Percentiles rank a stretch among this genome's conserved stretches.
phyloP scores from a whole-genome alignment of 2,329 filamentous ascomycete genomes.

The Akanthomyces dipterigenus region DNA sequence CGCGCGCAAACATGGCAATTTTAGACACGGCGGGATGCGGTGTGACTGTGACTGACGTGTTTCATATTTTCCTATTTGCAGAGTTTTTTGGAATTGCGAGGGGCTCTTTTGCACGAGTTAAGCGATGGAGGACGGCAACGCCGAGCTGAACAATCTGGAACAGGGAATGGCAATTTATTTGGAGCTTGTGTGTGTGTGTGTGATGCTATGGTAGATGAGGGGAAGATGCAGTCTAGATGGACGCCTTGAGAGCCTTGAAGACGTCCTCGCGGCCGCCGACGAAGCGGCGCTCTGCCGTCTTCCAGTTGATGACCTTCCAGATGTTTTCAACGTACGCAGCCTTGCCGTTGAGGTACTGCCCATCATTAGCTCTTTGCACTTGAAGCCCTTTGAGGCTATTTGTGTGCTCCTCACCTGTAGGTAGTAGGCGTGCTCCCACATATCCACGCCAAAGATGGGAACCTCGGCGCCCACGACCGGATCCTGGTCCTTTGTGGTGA shows the following conservation, averaged over 20 bases:
- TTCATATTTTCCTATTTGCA: too few relatives aligned
- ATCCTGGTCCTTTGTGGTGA: constrained; percentile 84
- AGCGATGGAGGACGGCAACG: too few relatives aligned
- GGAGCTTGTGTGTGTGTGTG: too few relatives aligned
- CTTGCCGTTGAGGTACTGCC: constrained; percentile 70
- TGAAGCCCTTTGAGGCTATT: too few relatives aligned
- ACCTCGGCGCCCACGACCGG: constrained; percentile 57
- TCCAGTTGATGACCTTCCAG: constrained; percentile 76
- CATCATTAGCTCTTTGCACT: constrained; percentile 16
- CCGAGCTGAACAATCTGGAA: too few relatives aligned
- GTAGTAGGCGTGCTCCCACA: constrained; percentile 95
- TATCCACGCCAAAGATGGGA: constrained; percentile 74
- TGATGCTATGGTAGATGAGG: too few relatives aligned
- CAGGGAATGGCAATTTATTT: too few relatives aligned
- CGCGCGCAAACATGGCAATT: not conserved
- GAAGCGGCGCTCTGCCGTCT: constrained; percentile 59
- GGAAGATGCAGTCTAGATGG: constrained; percentile 24
- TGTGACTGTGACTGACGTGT: not conserved
- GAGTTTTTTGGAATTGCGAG: too few relatives aligned
- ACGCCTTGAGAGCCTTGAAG: constrained; percentile 38
- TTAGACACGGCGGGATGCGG: not conserved
- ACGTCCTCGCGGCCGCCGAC: constrained; percentile 38
- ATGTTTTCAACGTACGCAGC: constrained; percentile 69
- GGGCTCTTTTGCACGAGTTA: too few relatives aligned
- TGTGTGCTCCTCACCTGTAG: constrained; percentile 63